Evolutionary conservation across 441 rosid species (phyloP).

Genomic region (Jatropha multifida): DNA sequence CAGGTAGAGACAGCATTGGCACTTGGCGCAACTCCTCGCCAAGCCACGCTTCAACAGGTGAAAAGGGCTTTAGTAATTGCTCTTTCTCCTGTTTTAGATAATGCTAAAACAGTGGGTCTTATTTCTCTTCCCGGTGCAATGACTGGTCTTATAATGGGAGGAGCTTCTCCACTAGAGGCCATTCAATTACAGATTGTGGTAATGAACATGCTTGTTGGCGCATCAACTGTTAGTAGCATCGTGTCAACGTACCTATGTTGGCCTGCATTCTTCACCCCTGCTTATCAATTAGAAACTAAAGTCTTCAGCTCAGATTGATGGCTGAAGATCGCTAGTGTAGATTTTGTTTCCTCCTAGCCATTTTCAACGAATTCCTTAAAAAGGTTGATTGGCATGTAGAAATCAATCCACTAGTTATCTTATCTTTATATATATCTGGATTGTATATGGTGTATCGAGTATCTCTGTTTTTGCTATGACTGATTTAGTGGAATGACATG

Average conservation of each 20-base stretch:
- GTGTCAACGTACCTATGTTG: conserved; percentile 71
- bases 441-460: too few species aligned
- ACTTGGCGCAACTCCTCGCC: conserved; percentile 81
- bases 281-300: conserved; percentile 62
- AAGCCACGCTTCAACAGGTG: conserved; percentile 70
- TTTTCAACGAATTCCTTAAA: too few species aligned
- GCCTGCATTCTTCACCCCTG: conserved; percentile 85
- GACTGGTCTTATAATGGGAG: conserved; percentile 97
- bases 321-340: neutral
- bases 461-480: too few species aligned
- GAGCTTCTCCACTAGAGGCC: conserved; percentile 86
- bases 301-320: conserved; percentile 50
- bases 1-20: conserved; percentile 95
- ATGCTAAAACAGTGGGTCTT: conserved; percentile 85
- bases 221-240: conserved; percentile 83
- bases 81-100: conserved; percentile 83
- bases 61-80: conserved; percentile 74
- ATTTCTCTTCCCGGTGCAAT: conserved; percentile 89
- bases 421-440: too few species aligned
- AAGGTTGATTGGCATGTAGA: too few species aligned
- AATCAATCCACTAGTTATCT: too few species aligned
- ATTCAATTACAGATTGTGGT: conserved; percentile 90
- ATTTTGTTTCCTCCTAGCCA: too few species aligned
- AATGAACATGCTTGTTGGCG: conserved; percentile 86
- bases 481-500: neutral